These are phyloP conservation scores for Aspergillus terreus DNA, from an alignment of 2,329 filamentous ascomycete species.

Conservation along the genomic window DNA sequence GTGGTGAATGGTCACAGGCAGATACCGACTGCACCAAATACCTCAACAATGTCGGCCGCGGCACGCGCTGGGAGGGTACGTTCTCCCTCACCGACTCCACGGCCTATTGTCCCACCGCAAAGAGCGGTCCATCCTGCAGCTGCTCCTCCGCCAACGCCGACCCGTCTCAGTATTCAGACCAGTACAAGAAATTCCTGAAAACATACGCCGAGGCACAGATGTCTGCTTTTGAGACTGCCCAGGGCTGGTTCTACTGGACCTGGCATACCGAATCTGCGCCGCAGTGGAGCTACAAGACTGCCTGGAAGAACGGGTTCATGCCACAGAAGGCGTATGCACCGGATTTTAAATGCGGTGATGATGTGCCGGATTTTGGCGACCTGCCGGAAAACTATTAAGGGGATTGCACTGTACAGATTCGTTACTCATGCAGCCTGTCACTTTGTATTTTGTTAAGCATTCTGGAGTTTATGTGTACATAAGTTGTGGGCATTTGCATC, in stretches of 20 bases:
- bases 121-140: constrained; percentile 59
- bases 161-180: constrained; percentile 60
- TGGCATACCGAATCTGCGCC: constrained; percentile 84
- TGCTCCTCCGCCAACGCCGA: constrained; percentile 76
- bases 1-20: constrained; percentile 96
- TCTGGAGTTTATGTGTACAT: background rate
- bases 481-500: too few relatives aligned
- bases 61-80: constrained; percentile 89
- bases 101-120: constrained; percentile 67
- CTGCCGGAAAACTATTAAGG: constrained; percentile 42
- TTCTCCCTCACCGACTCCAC: constrained; percentile 63
- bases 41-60: constrained; percentile 85
- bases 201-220: constrained; percentile 97
- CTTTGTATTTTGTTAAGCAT: constrained; percentile 8
- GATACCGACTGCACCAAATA: constrained; percentile 89
- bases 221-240: constrained; percentile 85
- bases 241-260: constrained; percentile 99
- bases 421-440: background rate
- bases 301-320: constrained; percentile 73
- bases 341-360: constrained; percentile 62
- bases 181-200: constrained; percentile 80
- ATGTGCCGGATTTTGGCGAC: constrained; percentile 43
- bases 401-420: background rate
- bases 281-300: constrained; percentile 70
- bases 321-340: constrained; percentile 69